Evolutionary conservation across 768 basidiomycete genomes (phyloP), one percentile per base, ranked within the genome.

Genomic region (Rossbeevera mucosa): DNA sequence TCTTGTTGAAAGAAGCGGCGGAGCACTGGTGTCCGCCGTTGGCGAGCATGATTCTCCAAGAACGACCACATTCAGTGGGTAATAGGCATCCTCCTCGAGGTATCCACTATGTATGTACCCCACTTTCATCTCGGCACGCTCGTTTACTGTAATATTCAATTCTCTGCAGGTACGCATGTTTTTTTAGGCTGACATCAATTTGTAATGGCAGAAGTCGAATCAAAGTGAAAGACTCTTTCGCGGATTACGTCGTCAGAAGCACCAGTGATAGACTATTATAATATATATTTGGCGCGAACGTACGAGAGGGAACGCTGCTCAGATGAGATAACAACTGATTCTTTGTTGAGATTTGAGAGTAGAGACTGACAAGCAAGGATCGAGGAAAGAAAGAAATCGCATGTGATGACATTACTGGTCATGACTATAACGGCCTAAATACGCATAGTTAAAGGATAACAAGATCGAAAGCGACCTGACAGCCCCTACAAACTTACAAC

Each of bases 391-490:
- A 38, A 11, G 36, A 38, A 33, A 24, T 43, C 31, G 38, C 7
- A 21, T 38, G 31, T 8, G 28, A 54, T 20, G 30, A 18, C 46
- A 53, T 58, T 54, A 43, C 24, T 44, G 21, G 38, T 29, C 14
- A 22, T 48, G 22, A 42, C 41, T 22, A 42, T n/a, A 14, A 28
- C 16, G 36, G 11, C n/a, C 48, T 67, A 67, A 67, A 57, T 64
- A 64, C 8, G 29, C 50, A 66, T 67, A 63, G 41, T 65, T 62
- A 62, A 51, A 29, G 48, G 41, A 55, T 38, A 47, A 53, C 50
- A 46, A 4, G 11, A n/a, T 30, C 25, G 29, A 24, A 29, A 33
- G 33, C 26, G 18, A 38, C 30, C 45, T 25, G 46, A 47, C 48
- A 29, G 44, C 7, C 31, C 49, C 51, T 57, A 57, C 5, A 55